Base-by-base conservation (phyloP, 2,329 filamentous ascomycete species). In the Pseudonectria buxi region DNA sequence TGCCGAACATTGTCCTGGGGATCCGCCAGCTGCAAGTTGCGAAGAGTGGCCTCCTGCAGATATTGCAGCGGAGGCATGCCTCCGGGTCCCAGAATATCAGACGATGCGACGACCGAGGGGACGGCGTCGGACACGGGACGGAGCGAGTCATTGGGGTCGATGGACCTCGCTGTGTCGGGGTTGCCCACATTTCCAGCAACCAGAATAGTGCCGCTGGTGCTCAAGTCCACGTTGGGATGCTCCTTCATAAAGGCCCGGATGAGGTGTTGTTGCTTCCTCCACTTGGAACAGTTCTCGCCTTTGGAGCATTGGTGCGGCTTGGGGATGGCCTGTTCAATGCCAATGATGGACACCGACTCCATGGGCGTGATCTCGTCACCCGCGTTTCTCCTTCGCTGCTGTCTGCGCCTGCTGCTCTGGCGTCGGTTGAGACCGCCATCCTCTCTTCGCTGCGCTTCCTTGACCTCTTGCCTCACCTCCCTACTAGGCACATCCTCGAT, bases 1-100 rank as follows among this genome's bases (percentile, higher is more conserved):
- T 94, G 86, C 54, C 86, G 81, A 25, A 96, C 87, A 50, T 90
- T 94, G 63, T 95, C 89, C 59, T 94, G 89, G 6, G 89, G 85
- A 54, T 95, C 88, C 35, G 83, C 75, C 13, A 71, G 68, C 54
- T 83, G 73, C 24, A 95, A 57, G 43, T 72, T 78, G 39, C 79
- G 77, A 12, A 95, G 78, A 28, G 72, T 74, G 32, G 82, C 78
- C 57, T 88, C 81, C 50, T 88, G 81, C 26, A 95, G 74, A 44
- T 80, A 76, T 39, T 76, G 72, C 40, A 89, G 71, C 15, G 80
- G 70, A 14, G 82, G 72, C 10, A 80, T 57, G 30, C 57, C 62
- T 25, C 75, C 75, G 6, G 85, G 82, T 3, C 88, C 89, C 44
- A 96, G 73, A 10, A 94, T 74, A 60, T 95, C 90, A 2, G 89